phyloP scores from a whole-genome alignment of 768 basidiomycete genomes.

The Mycena indigotica region DNA sequence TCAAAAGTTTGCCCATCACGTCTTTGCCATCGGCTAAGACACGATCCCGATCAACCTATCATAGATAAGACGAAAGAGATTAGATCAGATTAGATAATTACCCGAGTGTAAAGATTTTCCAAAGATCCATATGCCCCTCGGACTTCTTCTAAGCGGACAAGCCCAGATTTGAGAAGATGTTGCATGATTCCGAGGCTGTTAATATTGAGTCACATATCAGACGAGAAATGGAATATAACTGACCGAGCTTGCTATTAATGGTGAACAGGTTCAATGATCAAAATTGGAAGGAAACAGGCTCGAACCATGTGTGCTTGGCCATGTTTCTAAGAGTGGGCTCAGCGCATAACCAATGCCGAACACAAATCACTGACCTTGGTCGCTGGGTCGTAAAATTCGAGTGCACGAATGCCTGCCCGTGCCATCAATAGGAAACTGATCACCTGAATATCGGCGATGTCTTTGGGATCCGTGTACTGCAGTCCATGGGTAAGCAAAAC shows the following conservation, averaged over 20 bases:
- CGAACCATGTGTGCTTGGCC: constrained; percentile 80
- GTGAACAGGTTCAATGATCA: background rate
- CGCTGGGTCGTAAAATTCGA: constrained; percentile 82
- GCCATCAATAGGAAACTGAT: constrained; percentile 86
- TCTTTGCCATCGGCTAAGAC: constrained; percentile 67
- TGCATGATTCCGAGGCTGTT: constrained; percentile 81
- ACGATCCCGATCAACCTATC: constrained; percentile 70
- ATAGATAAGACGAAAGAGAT: background rate
- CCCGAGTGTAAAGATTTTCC: constrained; percentile 70
- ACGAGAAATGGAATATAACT: background rate
- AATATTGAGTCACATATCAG: background rate
- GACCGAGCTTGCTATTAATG: background rate
- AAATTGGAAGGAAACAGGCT: background rate
- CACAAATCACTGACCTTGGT: constrained; percentile 33
- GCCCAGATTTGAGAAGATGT: constrained; percentile 69
- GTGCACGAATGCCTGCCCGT: constrained; percentile 74
- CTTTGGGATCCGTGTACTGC: constrained; percentile 68
- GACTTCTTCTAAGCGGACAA: constrained; percentile 71
- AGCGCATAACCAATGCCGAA: background rate
- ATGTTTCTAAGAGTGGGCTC: constrained; percentile 55
- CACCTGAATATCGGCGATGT: constrained; percentile 77
- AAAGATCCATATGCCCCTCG: constrained; percentile 58
- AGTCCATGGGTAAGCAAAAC: background rate
- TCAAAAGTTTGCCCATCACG: constrained; percentile 70
- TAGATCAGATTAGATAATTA: constrained; percentile 28